phyloP scores from a whole-genome alignment of 441 rosid genomes.

The Macaranga tanarius region DNA sequence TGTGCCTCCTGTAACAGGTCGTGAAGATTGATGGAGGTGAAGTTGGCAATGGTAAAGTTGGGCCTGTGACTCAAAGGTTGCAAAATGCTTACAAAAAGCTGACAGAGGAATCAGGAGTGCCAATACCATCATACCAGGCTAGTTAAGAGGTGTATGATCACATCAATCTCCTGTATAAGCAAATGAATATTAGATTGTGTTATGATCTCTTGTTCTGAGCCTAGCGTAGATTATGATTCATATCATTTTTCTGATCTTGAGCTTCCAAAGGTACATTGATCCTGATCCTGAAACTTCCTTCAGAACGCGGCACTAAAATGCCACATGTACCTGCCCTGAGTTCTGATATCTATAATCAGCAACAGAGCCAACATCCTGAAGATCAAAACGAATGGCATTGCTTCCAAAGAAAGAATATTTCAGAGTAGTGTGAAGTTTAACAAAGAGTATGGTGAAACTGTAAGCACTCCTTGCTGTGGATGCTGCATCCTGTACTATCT shows the following conservation, averaged over 20 bases:
- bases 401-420: background rate
- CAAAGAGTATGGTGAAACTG: background rate
- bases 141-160: slow-evolving; percentile 19
- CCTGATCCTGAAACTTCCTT: background rate
- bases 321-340: background rate
- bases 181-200: background rate
- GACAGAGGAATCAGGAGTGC: slow-evolving; percentile 63
- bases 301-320: background rate
- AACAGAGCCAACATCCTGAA: background rate
- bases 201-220: background rate
- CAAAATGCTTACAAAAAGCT: slow-evolving; percentile 62
- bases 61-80: slow-evolving; percentile 53
- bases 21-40: slow-evolving; percentile 74
- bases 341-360: background rate
- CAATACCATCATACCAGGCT: slow-evolving; percentile 60
- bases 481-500: background rate
- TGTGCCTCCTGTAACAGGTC: slow-evolving; percentile 39
- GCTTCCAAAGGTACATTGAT: background rate
- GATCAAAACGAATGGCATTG: background rate
- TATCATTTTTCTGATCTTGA: background rate
- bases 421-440: background rate
- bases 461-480: background rate
- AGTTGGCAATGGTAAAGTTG: slow-evolving; percentile 72
- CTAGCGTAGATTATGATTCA: background rate
- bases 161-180: background rate